Evolutionary conservation across 2,329 filamentous ascomycete genomes (phyloP).

Genomic region (Tolypocladium ovalisporum): DNA sequence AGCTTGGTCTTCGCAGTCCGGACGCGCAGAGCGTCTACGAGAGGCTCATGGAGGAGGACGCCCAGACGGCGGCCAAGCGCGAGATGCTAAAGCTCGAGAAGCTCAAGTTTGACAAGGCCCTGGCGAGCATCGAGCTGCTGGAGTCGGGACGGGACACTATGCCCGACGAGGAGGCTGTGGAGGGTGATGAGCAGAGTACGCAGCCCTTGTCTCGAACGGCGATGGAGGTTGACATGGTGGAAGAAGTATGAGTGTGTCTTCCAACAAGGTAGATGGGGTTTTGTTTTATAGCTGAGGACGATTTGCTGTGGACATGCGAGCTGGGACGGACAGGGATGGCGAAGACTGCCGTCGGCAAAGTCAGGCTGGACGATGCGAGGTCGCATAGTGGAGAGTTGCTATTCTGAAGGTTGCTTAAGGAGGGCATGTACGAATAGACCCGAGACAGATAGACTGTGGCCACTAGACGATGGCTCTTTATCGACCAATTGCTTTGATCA

Average conservation of each 20-base stretch:
- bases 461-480: not conserved
- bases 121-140: conserved; percentile 32
- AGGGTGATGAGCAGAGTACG: conserved; percentile 1
- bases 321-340: not conserved
- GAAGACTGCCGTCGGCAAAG: not conserved
- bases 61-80: conserved; percentile 27
- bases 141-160: conserved; percentile 19
- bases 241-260: not conserved
- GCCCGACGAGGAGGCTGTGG: conserved; percentile 1
- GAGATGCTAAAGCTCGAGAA: conserved; percentile 30
- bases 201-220: conserved; percentile 3
- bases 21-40: conserved; percentile 21
- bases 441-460: not conserved
- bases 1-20: conserved; percentile 27
- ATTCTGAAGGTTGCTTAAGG: not conserved
- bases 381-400: too few species aligned
- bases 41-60: conserved; percentile 38
- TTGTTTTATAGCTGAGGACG: not conserved
- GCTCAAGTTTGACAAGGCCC: conserved; percentile 34
- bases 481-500: too few species aligned
- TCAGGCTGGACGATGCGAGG: not conserved
- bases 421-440: not conserved
- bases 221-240: conserved; percentile 10
- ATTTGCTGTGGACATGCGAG: not conserved
- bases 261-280: not conserved